Evolutionary conservation across 306 rosid genomes (phyloP).

Genomic region (Castanospermum australe): DNA sequence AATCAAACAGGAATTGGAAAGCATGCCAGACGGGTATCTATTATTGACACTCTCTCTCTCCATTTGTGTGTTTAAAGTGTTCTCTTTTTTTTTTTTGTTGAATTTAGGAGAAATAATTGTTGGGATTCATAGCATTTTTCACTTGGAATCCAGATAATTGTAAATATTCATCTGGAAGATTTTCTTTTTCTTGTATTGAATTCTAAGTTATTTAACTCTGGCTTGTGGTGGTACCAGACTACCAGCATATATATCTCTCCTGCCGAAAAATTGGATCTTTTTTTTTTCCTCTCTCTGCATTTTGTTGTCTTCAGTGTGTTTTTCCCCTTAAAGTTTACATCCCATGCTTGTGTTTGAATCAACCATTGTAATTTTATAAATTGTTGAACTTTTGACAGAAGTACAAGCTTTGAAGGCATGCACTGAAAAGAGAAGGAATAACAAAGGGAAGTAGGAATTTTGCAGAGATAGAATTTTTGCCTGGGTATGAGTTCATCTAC

Average conservation of each 20-base stretch:
- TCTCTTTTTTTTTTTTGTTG: not conserved
- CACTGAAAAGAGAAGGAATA: constrained; percentile 54
- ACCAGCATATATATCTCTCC: not conserved
- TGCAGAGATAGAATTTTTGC: not conserved
- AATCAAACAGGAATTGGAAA: constrained; percentile 74
- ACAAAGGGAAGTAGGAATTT: constrained; percentile 24
- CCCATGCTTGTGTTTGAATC: not conserved
- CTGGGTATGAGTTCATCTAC: not conserved
- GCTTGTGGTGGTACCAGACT: not conserved
- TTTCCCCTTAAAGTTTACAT: not conserved
- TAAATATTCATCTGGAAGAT: not conserved
- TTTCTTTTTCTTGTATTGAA: not conserved
- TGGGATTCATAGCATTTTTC: not conserved
- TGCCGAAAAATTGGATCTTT: not conserved
- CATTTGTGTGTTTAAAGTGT: not conserved
- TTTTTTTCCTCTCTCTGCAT: not conserved
- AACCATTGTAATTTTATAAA: not conserved
- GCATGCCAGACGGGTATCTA: constrained; percentile 64
- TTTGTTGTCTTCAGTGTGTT: not conserved
- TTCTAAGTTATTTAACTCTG: not conserved
- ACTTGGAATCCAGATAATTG: not conserved
- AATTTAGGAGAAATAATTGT: not conserved
- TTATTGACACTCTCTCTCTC: not conserved
- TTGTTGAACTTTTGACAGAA: constrained; percentile 36
- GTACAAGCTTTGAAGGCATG: constrained; percentile 83